phyloP scores from a whole-genome alignment of 805 yeast species.

The Nakazawaea ambrosiae region DNA sequence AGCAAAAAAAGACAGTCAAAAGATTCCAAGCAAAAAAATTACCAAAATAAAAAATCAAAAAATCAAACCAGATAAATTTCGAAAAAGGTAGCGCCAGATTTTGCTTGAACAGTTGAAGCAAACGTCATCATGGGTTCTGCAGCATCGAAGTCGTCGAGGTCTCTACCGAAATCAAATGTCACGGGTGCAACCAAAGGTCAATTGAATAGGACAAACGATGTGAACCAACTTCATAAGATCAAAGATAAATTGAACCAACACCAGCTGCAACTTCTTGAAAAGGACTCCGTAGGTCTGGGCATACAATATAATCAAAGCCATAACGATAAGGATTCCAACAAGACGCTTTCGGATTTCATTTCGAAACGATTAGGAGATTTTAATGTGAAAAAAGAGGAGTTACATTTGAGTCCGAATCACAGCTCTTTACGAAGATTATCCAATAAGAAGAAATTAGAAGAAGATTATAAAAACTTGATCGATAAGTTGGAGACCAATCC shows the following conservation, averaged over 20 bases:
- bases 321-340: neutral
- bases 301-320: too few relatives aligned
- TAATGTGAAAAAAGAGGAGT: slow-evolving; percentile 1
- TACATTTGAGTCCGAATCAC: slow-evolving; percentile 6
- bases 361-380: neutral
- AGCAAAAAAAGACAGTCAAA: too few relatives aligned
- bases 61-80: too few relatives aligned
- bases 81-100: too few relatives aligned
- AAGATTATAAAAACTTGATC: slow-evolving; percentile 7
- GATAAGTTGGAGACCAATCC: slow-evolving; percentile 2
- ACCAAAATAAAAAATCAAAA: too few relatives aligned
- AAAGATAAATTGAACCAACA: neutral
- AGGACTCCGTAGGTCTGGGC: neutral
- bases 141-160: neutral
- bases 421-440: slow-evolving; percentile 5
- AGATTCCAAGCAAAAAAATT: too few relatives aligned
- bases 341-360: slow-evolving; percentile 8
- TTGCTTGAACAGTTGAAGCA: too few relatives aligned
- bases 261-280: neutral
- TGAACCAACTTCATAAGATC: slow-evolving; percentile 3
- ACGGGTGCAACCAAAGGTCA: neutral
- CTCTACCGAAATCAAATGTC: slow-evolving; percentile 1
- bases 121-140: slow-evolving; percentile 1
- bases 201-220: slow-evolving; percentile 2
- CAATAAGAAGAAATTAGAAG: slow-evolving; percentile 3